A percentile compares a stretch with the other conserved stretches of the same genome.
Evolutionary conservation across 164 flowering plant genomes (phyloP).

Genomic region (Vitis riparia): DNA sequence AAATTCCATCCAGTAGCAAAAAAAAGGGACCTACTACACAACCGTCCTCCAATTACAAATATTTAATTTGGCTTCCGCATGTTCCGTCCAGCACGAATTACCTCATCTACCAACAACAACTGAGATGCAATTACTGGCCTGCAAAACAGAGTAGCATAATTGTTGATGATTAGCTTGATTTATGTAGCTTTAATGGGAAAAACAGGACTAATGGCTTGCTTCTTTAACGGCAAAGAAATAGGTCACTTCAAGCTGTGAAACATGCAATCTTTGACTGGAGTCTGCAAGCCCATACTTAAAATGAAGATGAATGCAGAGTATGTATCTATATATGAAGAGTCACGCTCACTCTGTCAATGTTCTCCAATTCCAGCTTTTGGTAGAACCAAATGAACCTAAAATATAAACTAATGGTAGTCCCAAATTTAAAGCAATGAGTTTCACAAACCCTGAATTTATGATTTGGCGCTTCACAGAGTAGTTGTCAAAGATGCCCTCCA

Average conservation of each 20-base stretch:
- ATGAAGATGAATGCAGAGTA: too few relatives aligned
- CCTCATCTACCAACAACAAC: slow-evolving; percentile 93
- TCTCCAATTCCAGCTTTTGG: neutral
- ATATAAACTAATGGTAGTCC: neutral
- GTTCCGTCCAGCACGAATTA: slow-evolving; percentile 97
- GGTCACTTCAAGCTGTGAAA: too few relatives aligned
- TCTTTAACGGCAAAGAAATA: too few relatives aligned
- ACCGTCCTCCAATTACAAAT: neutral
- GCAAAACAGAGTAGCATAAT: slow-evolving; percentile 20
- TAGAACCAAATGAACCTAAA: neutral
- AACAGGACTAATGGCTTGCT: neutral
- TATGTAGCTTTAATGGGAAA: neutral
- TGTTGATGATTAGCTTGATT: too few relatives aligned
- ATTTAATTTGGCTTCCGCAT: slow-evolving; percentile 88
- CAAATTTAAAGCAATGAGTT: too few relatives aligned
- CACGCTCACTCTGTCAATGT: too few relatives aligned
- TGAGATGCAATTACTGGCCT: slow-evolving; percentile 98
- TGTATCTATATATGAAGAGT: too few relatives aligned
- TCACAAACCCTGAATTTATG: slow-evolving; percentile 85
- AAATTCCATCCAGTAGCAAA: too few relatives aligned
- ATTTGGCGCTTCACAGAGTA: slow-evolving; percentile 95
- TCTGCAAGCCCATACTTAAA: too few relatives aligned
- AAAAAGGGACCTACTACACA: too few relatives aligned
- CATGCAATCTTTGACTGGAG: too few relatives aligned
- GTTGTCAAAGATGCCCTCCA: slow-evolving; percentile 99